Base-by-base conservation (phyloP, 2,329 filamentous ascomycete species). In the Trichoderma asperellum region DNA sequence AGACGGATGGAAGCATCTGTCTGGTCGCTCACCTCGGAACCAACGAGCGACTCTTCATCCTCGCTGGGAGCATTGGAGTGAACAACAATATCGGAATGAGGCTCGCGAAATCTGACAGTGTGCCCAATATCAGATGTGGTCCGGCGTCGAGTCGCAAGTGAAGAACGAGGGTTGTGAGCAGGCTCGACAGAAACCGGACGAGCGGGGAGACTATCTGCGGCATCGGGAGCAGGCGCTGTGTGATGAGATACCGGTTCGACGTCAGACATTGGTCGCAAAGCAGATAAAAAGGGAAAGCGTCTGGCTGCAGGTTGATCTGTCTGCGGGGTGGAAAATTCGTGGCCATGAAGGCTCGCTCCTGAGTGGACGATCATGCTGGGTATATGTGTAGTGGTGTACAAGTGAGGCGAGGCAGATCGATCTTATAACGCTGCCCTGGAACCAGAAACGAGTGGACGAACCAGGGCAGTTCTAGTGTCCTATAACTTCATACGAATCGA, bases 331-430 rank as follows among this genome's bases (percentile, higher is more conserved):
- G 86, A 87, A 73, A 86, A 88, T 75, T 88, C 86, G 75, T 88
- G 87, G 76, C 86, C 87, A 75, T 89, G 86, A 24, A 89, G 81
- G 77, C 86, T 85, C 61, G 87, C 87, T 57, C 86, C 87, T 21
- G 86, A 82, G 74, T 89, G 87, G 40, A 89, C 79, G 75, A 89
- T 87, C 87, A 89, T 89, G 61, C 24, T 37, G 53, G 6, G 18
- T 32, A 29, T 56, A n/a, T n/a, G 52, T 4, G 16, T 8, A 2
- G 24, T 27, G 52, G 21, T 52, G 32, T 52, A 32, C 7, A 4
- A 24, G 32, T 32, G 32, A 29, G n/a, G 43, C 14, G 29, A 47
- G 47, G 16, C 11, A 58, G 32, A 14, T 69, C 43, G 32, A 14
- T 69, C 2, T 34, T 52, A 66, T 55, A n/a, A 53, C 14, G 21